Conservation (phyloP, 257 asterid genomes). For the Solanum ossicruentum region DNA sequence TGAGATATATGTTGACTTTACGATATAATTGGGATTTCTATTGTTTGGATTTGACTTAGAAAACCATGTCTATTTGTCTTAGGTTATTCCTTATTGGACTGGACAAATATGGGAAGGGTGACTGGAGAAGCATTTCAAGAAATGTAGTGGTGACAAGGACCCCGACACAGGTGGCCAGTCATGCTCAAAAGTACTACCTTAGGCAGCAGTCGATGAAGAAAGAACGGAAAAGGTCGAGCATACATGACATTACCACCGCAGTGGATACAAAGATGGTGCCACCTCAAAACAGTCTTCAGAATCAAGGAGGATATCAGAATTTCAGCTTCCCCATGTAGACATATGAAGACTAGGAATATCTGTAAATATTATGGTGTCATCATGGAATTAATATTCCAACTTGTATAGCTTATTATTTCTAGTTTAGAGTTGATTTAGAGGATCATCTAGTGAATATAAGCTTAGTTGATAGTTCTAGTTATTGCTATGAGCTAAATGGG, state of each 20-base stretch:
- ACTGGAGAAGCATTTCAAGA: constrained; percentile 96
- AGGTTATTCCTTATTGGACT: constrained; percentile 72
- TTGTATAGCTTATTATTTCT: constrained; percentile 21
- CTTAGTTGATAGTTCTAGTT: not conserved
- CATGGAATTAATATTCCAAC: constrained; percentile 6
- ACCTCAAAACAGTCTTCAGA: constrained; percentile 36
- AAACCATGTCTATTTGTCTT: not conserved
- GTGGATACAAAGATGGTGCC: constrained; percentile 35
- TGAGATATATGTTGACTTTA: not conserved
- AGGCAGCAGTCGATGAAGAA: constrained; percentile 66
- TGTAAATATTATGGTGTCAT: constrained; percentile 7
- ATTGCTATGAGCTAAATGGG: not conserved
- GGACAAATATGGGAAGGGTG: constrained; percentile 65
- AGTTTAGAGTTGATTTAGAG: constrained; percentile 5
- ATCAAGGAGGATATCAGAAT: constrained; percentile 30
- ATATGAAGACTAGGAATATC: constrained; percentile 16
- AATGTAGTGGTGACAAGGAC: constrained; percentile 82
- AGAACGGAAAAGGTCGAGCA: constrained; percentile 79
- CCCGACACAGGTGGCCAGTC: constrained; percentile 92
- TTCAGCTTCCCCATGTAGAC: constrained; percentile 24
- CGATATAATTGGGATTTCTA: not conserved
- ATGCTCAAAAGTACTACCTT: constrained; percentile 79
- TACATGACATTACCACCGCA: constrained; percentile 74
- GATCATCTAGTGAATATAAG: not conserved
- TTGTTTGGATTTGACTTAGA: not conserved